A percentile compares a stretch with the other conserved stretches of the same genome.
Evolutionary conservation across 768 basidiomycete genomes (phyloP).

Genomic region (Lentinula guzmanii): DNA sequence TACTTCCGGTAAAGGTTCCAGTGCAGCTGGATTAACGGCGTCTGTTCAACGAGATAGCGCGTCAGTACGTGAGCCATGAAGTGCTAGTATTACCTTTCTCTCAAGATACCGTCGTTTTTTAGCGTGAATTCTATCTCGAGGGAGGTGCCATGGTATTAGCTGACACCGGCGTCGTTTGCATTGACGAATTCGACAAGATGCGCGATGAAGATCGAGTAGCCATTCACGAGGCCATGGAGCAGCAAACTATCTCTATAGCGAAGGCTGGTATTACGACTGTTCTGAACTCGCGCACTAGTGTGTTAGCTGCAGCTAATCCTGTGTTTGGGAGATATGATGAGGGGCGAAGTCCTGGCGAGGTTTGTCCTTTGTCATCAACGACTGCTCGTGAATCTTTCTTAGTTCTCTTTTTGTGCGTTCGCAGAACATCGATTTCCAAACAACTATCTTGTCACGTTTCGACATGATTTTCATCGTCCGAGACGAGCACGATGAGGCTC

Average conservation of each 20-base stretch:
- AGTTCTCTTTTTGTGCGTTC: neutral
- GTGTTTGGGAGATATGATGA: constrained; percentile 98
- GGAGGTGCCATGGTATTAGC: constrained; percentile 99
- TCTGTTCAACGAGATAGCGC: constrained; percentile 92
- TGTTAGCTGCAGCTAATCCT: constrained; percentile 95
- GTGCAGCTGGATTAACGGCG: constrained; percentile 97
- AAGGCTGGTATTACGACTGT: constrained; percentile 99
- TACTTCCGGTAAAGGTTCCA: constrained; percentile 97
- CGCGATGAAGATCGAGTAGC: constrained; percentile 98
- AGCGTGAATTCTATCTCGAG: constrained; percentile 99
- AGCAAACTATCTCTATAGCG: constrained; percentile 98
- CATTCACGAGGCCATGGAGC: constrained; percentile 99
- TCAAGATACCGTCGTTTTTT: neutral
- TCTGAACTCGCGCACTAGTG: constrained; percentile 91
- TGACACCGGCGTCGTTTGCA: constrained; percentile 97
- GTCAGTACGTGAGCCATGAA: constrained; percentile 52
- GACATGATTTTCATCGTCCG: constrained; percentile 99
- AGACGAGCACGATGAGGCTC: constrained; percentile 92
- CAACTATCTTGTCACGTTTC: constrained; percentile 95
- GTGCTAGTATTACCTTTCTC: neutral
- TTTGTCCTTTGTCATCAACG: constrained; percentile 19
- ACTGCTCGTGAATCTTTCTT: neutral
- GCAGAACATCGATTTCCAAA: constrained; percentile 95
- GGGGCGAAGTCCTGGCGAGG: constrained; percentile 92
- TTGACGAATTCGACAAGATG: constrained; percentile 99